Evolutionary conservation across 148 eudicot genomes (phyloP), one percentile per base, ranked within the genome.

Genomic region (Chenopodium album): DNA sequence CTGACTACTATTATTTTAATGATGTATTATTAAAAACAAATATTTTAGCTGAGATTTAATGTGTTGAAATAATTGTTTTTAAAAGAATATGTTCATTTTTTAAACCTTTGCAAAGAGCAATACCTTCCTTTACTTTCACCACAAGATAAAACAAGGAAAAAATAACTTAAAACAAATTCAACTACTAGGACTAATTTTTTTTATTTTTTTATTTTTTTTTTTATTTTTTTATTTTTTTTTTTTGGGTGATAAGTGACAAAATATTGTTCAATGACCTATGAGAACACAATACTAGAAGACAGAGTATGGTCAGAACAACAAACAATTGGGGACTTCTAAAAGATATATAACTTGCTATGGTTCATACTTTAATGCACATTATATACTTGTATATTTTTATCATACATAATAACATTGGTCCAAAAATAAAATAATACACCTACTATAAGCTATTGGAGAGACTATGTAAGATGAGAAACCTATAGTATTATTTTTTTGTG

Each of bases 241-340:
- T 32, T 41, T 34, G 34, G 16, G 44, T 67, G 4, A 13, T 34
- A 32, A 20, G 9, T 76, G 9, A 71, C 65, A 73, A 59, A 54
- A 79, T 16, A 29, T 44, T 56, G 79, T 60, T 32, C 84, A 84
- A 78, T 81, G 82, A 44, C 82, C 76, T 77, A 81, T 81, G 78
- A 71, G 37, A 80, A 84, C 80, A 72, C 66, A 31, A 75, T 73
- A 73, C 78, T 73, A 65, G 82, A 73, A 68, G 82, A 78, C 82
- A 85, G 68, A 26, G 72, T 66, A 75, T 65, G 79, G 82, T 85
- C 87, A 85, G 80, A 82, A 34, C 66, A 82, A 62, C 79, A 78
- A 82, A 62, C 79, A 78, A 68, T 72, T 80, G 83, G 77, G 47
- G 78, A 71, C 71, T 82, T 69, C 87, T 71, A 79, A 79, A 80